Evolutionary conservation across 148 eudicot species (phyloP).

Genomic region (Rhododendron simsii): DNA sequence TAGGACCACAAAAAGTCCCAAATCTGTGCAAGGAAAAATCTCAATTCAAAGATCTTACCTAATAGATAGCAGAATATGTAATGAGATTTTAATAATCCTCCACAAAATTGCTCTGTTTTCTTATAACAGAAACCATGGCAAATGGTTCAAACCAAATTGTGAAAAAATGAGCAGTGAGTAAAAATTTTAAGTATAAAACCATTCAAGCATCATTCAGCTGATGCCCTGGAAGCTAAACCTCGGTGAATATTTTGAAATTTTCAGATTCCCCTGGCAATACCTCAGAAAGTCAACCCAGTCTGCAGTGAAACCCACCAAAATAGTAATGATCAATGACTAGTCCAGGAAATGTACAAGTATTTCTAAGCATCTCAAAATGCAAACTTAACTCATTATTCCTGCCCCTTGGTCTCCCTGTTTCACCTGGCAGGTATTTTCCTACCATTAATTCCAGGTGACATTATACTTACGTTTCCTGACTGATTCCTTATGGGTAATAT

Average conservation of each 20-base stretch:
- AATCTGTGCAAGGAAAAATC: constrained; percentile 53
- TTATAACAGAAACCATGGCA: not conserved
- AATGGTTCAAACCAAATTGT: not conserved
- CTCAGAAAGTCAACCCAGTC: not conserved
- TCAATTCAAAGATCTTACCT: not conserved
- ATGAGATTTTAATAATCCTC: not conserved
- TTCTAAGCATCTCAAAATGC: not conserved
- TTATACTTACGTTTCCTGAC: not conserved
- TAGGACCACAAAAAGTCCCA: constrained; percentile 66
- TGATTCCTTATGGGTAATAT: not conserved
- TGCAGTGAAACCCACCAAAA: not conserved
- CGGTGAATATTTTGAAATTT: not conserved
- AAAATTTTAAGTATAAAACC: not conserved
- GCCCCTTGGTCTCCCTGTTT: not conserved
- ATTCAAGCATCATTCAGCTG: not conserved
- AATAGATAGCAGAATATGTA: not conserved
- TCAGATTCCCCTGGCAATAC: not conserved
- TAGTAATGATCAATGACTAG: not conserved
- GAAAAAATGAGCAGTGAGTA: not conserved
- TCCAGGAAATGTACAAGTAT: not conserved
- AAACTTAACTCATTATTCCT: not conserved
- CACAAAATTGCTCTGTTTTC: not conserved
- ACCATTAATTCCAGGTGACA: not conserved
- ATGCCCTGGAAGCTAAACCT: not conserved
- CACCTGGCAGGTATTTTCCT: not conserved